Base-by-base conservation (phyloP, 1,284 basidiomycete species). In the Chalciporus sp. region DNA sequence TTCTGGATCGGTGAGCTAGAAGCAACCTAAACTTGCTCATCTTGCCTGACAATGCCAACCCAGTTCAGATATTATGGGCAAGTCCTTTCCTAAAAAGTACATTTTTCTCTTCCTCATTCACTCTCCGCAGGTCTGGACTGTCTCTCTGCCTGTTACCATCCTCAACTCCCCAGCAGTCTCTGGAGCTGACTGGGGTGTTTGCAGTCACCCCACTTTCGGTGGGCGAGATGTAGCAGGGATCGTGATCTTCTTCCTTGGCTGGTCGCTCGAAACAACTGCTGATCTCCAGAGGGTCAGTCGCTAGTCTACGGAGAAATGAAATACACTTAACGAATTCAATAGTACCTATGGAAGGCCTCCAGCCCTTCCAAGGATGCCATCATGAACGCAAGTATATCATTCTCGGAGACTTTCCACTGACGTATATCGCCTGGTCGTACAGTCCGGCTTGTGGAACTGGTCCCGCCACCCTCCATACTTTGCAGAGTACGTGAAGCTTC, bases 381-480 rank as follows among this genome's bases (percentile, higher is more conserved):
- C 14, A 76, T 78, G 31, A 75, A 69, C 43, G 80, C 82, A 52
- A 57, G 74, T 52, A 8, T 11, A 2, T 26, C 19, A 9, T 37
- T 17, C 14, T 17, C 5, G 14, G 29, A 45, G 16, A 6, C 12
- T 14, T 27, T 7, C 26, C 33, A 43, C 9, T 16, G 42, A 51
- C 17, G 23, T 52, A 9, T 23, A 39, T 11, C 31, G 10, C 39
- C 47, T 53, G 26, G 33, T 35, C 20, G 11, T 16, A n/a, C 47
- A 83, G 81, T 69, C 60, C 35, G 83, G 82, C 1, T 54, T 84
- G 3, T 85, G 83, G 83, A 72, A 63, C 10, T 88, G 81, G 76
- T 85, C 84, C 20, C 78, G 83, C 17, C 84, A 90, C 58, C 88
- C 89, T 27, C 84, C 87, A 8, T 91, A 90, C 67, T 88, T 90